Evolutionary conservation across 257 asterid genomes (phyloP).

Genomic region (Schizonepeta tenuifolia): DNA sequence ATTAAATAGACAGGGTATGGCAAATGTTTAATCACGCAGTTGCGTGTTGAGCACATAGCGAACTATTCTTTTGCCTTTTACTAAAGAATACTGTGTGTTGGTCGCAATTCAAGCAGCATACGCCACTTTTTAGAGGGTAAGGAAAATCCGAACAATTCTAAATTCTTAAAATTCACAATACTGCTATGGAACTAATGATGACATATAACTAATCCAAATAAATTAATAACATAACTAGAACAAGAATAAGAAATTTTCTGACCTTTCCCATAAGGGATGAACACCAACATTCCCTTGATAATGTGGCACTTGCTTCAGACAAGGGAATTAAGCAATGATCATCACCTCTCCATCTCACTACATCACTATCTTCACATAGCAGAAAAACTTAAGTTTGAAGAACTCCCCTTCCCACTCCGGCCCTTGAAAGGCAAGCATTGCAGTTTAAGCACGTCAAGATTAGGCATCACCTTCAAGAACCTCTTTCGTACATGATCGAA

Average conservation of each 20-base stretch:
- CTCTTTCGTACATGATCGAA: too few relatives aligned
- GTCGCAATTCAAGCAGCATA: too few relatives aligned
- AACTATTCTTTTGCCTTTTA: too few relatives aligned
- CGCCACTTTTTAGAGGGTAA: too few relatives aligned
- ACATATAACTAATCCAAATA: background rate
- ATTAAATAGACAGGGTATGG: too few relatives aligned
- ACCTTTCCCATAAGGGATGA: slow-evolving; percentile 17
- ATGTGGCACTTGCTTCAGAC: background rate
- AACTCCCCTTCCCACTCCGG: slow-evolving; percentile 23
- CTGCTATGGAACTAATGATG: background rate
- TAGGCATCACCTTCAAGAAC: too few relatives aligned
- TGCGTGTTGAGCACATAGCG: too few relatives aligned
- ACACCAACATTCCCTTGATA: slow-evolving; percentile 14
- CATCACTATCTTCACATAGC: slow-evolving; percentile 11
- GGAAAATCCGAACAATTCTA: too few relatives aligned
- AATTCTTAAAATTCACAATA: background rate
- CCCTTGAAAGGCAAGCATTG: slow-evolving; percentile 29
- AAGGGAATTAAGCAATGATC: background rate
- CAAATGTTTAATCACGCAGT: too few relatives aligned
- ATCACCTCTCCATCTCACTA: slow-evolving; percentile 8
- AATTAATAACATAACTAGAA: background rate
- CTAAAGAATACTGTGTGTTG: too few relatives aligned
- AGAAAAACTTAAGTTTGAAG: background rate
- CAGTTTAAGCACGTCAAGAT: slow-evolving; percentile 32
- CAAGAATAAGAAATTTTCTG: background rate